phyloP scores from a whole-genome alignment of 2,329 filamentous ascomycete species.

The Niveomyces coronatus region DNA sequence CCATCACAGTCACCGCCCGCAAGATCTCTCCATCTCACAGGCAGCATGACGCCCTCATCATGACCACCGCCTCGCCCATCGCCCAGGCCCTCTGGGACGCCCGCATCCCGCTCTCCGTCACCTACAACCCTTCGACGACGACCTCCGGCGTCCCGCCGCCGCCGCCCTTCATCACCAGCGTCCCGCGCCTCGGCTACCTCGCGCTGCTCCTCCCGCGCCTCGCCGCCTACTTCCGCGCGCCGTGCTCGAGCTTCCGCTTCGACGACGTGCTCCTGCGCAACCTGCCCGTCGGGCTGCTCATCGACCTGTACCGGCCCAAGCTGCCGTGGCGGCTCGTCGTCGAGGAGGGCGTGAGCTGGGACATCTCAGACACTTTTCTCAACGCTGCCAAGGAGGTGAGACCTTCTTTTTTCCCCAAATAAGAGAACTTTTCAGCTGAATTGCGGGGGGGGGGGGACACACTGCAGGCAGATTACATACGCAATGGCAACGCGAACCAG shows the following conservation, averaged over 20 bases:
- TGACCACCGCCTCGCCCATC: slow-evolving; percentile 22
- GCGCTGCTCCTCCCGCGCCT: slow-evolving; percentile 46
- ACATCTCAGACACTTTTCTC: slow-evolving; percentile 52
- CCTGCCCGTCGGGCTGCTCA: slow-evolving; percentile 42
- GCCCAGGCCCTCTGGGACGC: slow-evolving; percentile 44
- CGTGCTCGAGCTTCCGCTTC: slow-evolving; percentile 50
- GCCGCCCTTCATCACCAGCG: slow-evolving; percentile 41
- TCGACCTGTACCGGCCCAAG: slow-evolving; percentile 45
- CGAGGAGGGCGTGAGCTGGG: slow-evolving; percentile 45
- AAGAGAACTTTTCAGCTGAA: not conserved
- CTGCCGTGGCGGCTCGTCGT: slow-evolving; percentile 47
- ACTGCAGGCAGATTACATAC: slow-evolving; percentile 67
- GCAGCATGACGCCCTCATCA: slow-evolving; percentile 6
- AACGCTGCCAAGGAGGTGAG: slow-evolving; percentile 53
- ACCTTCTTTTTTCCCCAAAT: not conserved
- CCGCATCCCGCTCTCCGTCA: slow-evolving; percentile 44
- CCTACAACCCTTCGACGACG: slow-evolving; percentile 36
- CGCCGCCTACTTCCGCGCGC: slow-evolving; percentile 38
- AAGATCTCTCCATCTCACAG: not conserved
- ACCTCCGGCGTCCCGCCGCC: too few species aligned
- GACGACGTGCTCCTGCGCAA: slow-evolving; percentile 43
- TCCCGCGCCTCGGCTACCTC: slow-evolving; percentile 51
- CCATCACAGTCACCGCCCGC: not conserved
- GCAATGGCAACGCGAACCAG: slow-evolving; percentile 78
- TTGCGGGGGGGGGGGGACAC: too few species aligned